Conservation (phyloP, 176 grass and related monocot species). For the Oryza brachyantha region DNA sequence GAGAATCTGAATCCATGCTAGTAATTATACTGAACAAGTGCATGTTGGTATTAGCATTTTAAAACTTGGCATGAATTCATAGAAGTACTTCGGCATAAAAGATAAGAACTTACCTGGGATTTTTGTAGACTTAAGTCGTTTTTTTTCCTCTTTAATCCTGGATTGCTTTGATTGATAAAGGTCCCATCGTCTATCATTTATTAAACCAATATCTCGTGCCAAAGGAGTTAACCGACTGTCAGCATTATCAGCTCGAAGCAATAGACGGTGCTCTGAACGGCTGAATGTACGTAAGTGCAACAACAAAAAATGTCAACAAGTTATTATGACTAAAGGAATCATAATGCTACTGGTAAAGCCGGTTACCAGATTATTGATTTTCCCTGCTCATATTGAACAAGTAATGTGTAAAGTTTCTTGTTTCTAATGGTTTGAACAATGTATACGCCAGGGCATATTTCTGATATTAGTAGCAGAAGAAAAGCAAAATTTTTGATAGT, state of each 20-base stretch:
- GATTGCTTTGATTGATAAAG: slow-evolving; percentile 80
- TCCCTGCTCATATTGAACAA: neutral
- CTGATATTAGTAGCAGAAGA: slow-evolving; percentile 3
- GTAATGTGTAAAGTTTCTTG: neutral
- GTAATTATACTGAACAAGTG: neutral
- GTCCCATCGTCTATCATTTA: slow-evolving; percentile 87
- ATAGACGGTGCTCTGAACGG: slow-evolving; percentile 83
- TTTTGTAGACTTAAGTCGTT: slow-evolving; percentile 68
- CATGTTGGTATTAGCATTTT: neutral
- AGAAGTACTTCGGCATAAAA: neutral
- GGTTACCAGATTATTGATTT: neutral
- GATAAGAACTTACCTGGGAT: slow-evolving; percentile 45
- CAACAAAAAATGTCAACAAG: slow-evolving; percentile 26
- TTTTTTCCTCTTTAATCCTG: slow-evolving; percentile 77
- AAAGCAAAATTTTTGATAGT: neutral
- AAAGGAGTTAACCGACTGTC: slow-evolving; percentile 91
- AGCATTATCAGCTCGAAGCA: slow-evolving; percentile 93
- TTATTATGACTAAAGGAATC: neutral
- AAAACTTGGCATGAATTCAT: neutral
- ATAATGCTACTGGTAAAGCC: neutral
- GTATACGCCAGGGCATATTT: neutral
- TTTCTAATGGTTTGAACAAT: slow-evolving; percentile 11
- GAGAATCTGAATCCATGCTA: slow-evolving; percentile 1
- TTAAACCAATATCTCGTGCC: slow-evolving; percentile 86
- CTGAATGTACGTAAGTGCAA: slow-evolving; percentile 41